phyloP scores from a whole-genome alignment of 2,329 filamentous ascomycete genomes.

The Seiridium cupressi region DNA sequence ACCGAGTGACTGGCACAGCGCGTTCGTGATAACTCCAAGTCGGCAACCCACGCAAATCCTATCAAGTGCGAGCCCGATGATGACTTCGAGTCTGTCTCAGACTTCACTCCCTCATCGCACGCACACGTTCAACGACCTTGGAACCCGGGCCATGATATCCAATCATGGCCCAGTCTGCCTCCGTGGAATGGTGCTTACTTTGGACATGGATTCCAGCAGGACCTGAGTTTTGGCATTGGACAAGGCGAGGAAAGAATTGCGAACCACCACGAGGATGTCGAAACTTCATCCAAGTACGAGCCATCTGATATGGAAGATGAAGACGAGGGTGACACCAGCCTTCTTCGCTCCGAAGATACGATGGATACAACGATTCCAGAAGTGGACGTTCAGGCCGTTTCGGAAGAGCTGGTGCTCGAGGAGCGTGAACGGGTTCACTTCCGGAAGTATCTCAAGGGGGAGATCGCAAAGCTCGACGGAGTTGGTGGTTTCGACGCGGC shows the following conservation, averaged over 20 bases:
- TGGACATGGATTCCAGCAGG: conserved; percentile 13
- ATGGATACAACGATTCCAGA: conserved; percentile 25
- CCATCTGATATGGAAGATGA: conserved; percentile 24
- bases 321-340: conserved; percentile 14
- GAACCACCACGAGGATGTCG: neutral
- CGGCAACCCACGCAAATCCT: neutral
- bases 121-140: neutral
- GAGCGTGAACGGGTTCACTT: conserved; percentile 1
- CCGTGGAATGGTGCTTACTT: conserved; percentile 3
- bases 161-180: neutral
- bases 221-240: neutral
- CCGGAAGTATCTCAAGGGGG: conserved; percentile 7
- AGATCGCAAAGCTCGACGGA: conserved; percentile 55
- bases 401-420: neutral
- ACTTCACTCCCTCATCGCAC: neutral
- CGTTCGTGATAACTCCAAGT: neutral
- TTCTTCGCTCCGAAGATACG: conserved; percentile 22
- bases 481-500: conserved; percentile 84
- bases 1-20: neutral
- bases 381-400: neutral
- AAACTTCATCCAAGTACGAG: conserved; percentile 21
- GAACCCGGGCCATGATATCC: neutral
- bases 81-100: neutral
- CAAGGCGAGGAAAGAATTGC: neutral
- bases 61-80: conserved; percentile 4